Evolutionary conservation across 768 basidiomycete species (phyloP), one percentile per base, ranked within the genome.

Genomic region (Lactarius trivialis): DNA sequence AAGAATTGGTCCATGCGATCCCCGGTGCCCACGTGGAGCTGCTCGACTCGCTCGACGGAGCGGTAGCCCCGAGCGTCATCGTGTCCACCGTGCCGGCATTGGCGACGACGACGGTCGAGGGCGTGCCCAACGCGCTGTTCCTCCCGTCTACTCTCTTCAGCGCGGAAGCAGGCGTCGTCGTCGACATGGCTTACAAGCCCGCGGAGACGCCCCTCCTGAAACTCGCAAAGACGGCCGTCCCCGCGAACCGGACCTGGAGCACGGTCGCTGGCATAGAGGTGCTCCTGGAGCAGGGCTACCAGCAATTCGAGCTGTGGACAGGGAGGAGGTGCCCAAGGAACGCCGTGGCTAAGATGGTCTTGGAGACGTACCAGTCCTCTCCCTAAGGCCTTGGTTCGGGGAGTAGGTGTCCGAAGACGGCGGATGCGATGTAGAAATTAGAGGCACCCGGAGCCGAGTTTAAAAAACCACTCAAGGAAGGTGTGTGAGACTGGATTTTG

Each of bases 101-200:
- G 28, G 81, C 74, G 30, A 88, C 82, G 48, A 82, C 82, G 11
- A 68, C 77, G 8, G 72, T 76, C 12, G 60, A 66, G 8, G 61
- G 69, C 15, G 55, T 48, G 9, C 15, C 41, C 19, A 71, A 72
- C 21, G 74, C 76, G 12, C 73, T 91, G 19, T 72, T 76, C 39
- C 77, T 95, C 14, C 80, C 89, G 3, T 60, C 67, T 8, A 74
- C 77, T 14, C 70, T 97, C 24, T 88, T 93, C 66, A 73, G 71
- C 9, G 72, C 75, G 48, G 77, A 79, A n/a, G 88, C 87, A 1
- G 85, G 85, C 3, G 82, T 89, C 3, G 87, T 94, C 12, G 80
- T 98, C 12, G 97, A 99, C 68, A 90, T 97, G 88, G 93, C 95
- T 21, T 98, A 98, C 73, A 87, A 87, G 68, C 97, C 95, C 0